A percentile compares a stretch with the other conserved stretches of the same genome.
Conservation (phyloP, 2,329 filamentous ascomycete species). For the Fusarium citri region DNA sequence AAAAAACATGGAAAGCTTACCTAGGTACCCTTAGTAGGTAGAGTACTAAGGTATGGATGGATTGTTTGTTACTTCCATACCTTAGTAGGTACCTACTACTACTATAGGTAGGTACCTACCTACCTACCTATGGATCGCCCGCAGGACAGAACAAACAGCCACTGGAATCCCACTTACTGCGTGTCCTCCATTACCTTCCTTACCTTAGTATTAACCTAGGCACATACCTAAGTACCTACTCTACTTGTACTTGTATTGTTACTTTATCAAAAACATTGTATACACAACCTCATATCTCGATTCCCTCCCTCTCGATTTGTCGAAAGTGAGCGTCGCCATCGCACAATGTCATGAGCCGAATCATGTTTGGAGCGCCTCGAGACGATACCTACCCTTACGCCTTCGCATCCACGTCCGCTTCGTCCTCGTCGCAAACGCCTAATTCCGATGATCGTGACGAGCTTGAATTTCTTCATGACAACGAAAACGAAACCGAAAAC, state of each 20-base stretch:
- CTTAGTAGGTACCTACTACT: no score
- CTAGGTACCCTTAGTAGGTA: no score
- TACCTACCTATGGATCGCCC: no score
- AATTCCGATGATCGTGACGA: slow-evolving; percentile 59
- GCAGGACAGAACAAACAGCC: no score
- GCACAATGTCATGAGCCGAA: slow-evolving; percentile 55
- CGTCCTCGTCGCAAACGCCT: slow-evolving; percentile 48
- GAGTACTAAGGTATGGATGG: no score
- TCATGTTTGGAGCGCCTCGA: slow-evolving; percentile 55
- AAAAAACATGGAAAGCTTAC: no score
- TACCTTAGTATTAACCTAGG: not conserved
- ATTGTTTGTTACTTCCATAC: no score
- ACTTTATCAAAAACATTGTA: slow-evolving; percentile 1
- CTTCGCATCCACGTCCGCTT: slow-evolving; percentile 49
- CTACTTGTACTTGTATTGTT: not conserved
- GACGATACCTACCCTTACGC: slow-evolving; percentile 52
- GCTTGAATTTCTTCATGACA: slow-evolving; percentile 55
- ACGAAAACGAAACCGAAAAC: slow-evolving; percentile 20
- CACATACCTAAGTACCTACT: not conserved
- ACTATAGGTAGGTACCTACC: no score
- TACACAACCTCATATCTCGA: not conserved
- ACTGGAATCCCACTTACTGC: slow-evolving; percentile 1
- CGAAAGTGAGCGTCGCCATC: slow-evolving; percentile 28
- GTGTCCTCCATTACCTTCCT: slow-evolving; percentile 16
- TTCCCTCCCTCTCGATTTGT: not conserved